Evolutionary conservation across 2,329 filamentous ascomycete genomes (phyloP).

Genomic region (Penicillium sclerotiorum): DNA sequence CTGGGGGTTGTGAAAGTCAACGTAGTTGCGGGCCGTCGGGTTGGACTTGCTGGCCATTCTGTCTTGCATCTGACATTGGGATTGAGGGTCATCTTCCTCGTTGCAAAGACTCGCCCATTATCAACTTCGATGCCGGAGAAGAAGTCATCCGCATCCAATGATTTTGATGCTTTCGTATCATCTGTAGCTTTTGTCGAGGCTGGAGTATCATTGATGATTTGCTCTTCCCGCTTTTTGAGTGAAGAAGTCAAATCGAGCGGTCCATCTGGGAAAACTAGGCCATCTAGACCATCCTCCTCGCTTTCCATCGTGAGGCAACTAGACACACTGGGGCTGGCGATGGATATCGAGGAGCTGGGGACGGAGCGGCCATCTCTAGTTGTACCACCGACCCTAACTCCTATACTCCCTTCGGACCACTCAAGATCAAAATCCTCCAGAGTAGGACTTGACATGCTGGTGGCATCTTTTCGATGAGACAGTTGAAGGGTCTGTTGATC

Average conservation of each 20-base stretch:
- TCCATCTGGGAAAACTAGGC: conserved; percentile 80
- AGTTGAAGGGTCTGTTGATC: conserved; percentile 66
- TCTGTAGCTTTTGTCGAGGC: too few species aligned
- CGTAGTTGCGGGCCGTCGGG: conserved; percentile 73
- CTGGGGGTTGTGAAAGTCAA: conserved; percentile 71
- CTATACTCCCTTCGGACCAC: conserved; percentile 91
- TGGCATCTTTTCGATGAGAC: conserved; percentile 61
- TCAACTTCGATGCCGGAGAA: conserved; percentile 85
- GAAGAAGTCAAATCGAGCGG: conserved; percentile 81
- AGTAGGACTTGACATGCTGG: conserved; percentile 63
- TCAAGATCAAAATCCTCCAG: conserved; percentile 77
- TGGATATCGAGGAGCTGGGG: conserved; percentile 83
- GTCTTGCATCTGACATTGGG: conserved; percentile 89
- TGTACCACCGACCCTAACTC: conserved; percentile 86
- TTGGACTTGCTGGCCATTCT: conserved; percentile 68
- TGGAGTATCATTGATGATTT: conserved; percentile 35
- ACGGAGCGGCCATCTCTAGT: conserved; percentile 76
- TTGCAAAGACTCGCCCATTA: conserved; percentile 77
- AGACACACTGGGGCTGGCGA: conserved; percentile 87
- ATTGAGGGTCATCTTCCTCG: conserved; percentile 79
- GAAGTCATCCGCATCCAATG: conserved; percentile 68
- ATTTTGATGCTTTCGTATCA: conserved; percentile 20
- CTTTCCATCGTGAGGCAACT: conserved; percentile 91
- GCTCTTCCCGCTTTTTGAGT: conserved; percentile 68
- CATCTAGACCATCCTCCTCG: conserved; percentile 88